Percentiles rank a stretch among this genome's conserved stretches.
Conservation (phyloP, 192 early-diverging fungal species). For the Martensiomyces pterosporus region DNA sequence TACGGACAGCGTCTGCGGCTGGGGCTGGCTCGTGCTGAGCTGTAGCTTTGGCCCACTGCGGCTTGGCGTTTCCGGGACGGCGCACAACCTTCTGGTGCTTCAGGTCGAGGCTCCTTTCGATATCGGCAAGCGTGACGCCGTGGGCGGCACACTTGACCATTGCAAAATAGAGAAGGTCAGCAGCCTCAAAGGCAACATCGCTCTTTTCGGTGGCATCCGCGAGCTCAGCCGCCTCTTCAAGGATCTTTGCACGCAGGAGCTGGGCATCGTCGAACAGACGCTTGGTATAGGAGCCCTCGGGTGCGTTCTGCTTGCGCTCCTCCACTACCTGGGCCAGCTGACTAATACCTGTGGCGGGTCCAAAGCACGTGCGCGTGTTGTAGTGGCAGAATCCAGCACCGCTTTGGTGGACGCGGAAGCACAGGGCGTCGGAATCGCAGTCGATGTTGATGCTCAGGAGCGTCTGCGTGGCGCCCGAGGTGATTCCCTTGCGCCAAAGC, state of each 20-base stretch:
- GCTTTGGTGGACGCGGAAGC: slow-evolving; percentile 81
- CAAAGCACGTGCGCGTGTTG: slow-evolving; percentile 90
- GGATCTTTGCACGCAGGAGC: slow-evolving; percentile 85
- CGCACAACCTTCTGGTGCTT: slow-evolving; percentile 81
- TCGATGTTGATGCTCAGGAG: slow-evolving; percentile 75
- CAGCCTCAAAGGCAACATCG: slow-evolving; percentile 92
- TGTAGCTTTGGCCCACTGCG: slow-evolving; percentile 53
- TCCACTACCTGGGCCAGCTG: slow-evolving; percentile 67
- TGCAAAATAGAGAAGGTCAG: slow-evolving; percentile 95
- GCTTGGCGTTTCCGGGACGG: slow-evolving; percentile 92
- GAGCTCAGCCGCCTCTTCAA: slow-evolving; percentile 93
- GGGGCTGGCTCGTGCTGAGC: slow-evolving; percentile 11
- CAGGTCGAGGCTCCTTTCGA: slow-evolving; percentile 82
- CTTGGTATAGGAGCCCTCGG: slow-evolving; percentile 86
- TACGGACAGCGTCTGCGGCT: slow-evolving; percentile 22
- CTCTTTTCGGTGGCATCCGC: slow-evolving; percentile 69
- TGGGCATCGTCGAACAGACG: slow-evolving; percentile 80
- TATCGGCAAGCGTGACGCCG: slow-evolving; percentile 77
- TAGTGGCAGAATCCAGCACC: slow-evolving; percentile 93
- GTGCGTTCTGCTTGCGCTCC: slow-evolving; percentile 66
- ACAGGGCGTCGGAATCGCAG: slow-evolving; percentile 87
- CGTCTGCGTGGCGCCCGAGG: slow-evolving; percentile 91
- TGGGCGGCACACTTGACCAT: slow-evolving; percentile 78
- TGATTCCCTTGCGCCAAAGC: slow-evolving; percentile 94
- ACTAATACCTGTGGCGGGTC: slow-evolving; percentile 67